These are phyloP conservation scores for Colletotrichum euphorbiae DNA, from an alignment of 2,329 filamentous ascomycete genomes.

Conservation along the genomic window DNA sequence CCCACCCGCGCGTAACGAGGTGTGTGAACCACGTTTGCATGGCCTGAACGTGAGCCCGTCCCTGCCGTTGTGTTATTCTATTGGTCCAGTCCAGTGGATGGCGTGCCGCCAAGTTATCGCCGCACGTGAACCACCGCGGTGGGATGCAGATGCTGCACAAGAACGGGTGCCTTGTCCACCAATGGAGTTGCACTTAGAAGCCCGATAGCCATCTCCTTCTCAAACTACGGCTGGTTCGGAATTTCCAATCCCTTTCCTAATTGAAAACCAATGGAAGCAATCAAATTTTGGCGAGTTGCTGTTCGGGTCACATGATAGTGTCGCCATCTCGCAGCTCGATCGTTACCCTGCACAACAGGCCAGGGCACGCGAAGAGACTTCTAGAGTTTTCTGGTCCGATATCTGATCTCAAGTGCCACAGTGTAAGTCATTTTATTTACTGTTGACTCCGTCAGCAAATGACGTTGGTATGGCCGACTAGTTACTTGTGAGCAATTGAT, in stretches of 20 bases:
- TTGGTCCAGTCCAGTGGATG: not conserved
- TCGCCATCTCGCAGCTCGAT: not conserved
- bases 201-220: not conserved
- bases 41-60: not conserved
- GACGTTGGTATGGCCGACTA: too few species aligned
- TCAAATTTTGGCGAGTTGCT: not conserved
- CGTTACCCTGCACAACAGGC: constrained; percentile 17
- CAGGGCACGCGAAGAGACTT: not conserved
- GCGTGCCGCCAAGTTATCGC: not conserved
- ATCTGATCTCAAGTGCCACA: too few species aligned
- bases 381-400: not conserved
- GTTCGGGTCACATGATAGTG: constrained; percentile 2
- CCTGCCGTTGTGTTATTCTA: not conserved
- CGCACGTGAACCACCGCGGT: too few species aligned
- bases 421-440: too few species aligned
- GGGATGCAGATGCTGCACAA: not conserved
- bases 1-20: too few species aligned
- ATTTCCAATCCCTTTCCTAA: not conserved
- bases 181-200: not conserved
- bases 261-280: too few species aligned
- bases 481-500: too few species aligned
- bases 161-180: not conserved
- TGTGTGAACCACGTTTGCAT: not conserved
- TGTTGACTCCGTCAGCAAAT: too few species aligned
- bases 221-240: not conserved